Conservation (phyloP, 2,329 filamentous ascomycete genomes). For the Domatiomyces catenatus region DNA sequence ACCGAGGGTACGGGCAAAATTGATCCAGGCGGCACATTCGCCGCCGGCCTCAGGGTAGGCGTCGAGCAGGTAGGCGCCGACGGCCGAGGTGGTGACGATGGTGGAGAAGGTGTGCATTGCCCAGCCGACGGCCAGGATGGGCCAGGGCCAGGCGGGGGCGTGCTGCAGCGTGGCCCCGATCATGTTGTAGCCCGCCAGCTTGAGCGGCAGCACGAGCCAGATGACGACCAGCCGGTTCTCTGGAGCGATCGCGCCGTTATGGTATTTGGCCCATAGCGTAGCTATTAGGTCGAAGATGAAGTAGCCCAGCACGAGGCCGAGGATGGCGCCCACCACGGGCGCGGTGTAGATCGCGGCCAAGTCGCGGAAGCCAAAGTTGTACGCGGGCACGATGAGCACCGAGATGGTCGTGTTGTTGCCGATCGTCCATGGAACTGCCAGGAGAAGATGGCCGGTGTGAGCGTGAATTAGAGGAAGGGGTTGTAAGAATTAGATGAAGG, state of each 20-base stretch:
- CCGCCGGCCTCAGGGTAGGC: constrained; percentile 38
- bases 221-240: constrained; percentile 39
- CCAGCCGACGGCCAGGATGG: constrained; percentile 33
- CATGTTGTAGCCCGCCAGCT: constrained; percentile 27
- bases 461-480: too few relatives aligned
- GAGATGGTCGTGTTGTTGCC: constrained; percentile 41
- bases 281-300: constrained; percentile 39
- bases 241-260: constrained; percentile 39
- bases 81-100: constrained; percentile 38
- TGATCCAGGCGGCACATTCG: constrained; percentile 37
- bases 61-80: constrained; percentile 38
- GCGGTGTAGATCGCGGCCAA: constrained; percentile 42
- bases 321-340: constrained; percentile 35
- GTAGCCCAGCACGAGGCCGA: constrained; percentile 35
- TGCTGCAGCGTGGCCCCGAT: constrained; percentile 14
- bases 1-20: constrained; percentile 33
- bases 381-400: constrained; percentile 34
- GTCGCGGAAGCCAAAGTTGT: constrained; percentile 32
- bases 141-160: constrained; percentile 25
- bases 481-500: too few relatives aligned
- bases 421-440: constrained; percentile 34
- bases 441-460: constrained; percentile 24
- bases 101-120: constrained; percentile 39
- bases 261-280: constrained; percentile 29
- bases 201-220: constrained; percentile 32